Percentiles rank a stretch among this genome's conserved stretches.
These are phyloP conservation scores for Chrysophaeum taylorii DNA, from an alignment of 352 stramenopile genomes.

Conservation along the genomic window DNA sequence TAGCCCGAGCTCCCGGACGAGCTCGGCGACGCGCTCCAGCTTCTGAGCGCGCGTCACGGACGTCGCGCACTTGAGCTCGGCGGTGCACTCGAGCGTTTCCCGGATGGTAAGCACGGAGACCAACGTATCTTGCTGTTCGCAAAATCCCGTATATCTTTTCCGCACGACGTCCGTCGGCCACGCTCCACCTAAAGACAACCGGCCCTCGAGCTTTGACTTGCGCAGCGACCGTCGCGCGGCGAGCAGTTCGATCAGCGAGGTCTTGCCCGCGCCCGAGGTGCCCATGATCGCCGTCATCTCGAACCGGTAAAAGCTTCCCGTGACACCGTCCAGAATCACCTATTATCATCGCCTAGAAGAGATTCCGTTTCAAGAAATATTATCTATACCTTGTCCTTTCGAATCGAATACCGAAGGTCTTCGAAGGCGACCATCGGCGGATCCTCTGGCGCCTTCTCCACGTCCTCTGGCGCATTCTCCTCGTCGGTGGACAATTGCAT, in stretches of 20 bases:
- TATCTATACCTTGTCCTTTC: too few species aligned
- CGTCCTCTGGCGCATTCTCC: too few species aligned
- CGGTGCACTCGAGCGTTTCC: constrained; percentile 16
- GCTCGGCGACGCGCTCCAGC: constrained; percentile 34
- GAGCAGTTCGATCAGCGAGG: background rate
- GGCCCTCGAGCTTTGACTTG: background rate
- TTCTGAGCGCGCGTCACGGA: background rate
- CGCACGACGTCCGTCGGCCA: constrained; percentile 6
- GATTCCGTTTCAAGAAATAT: too few species aligned
- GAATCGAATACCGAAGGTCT: too few species aligned
- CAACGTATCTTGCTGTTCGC: constrained; percentile 15
- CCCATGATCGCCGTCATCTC: constrained; percentile 7
- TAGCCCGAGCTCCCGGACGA: constrained; percentile 47
- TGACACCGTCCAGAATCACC: background rate
- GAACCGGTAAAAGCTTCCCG: background rate
- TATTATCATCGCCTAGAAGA: too few species aligned
- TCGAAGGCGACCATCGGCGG: too few species aligned
- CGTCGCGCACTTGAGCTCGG: background rate
- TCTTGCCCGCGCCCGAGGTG: constrained; percentile 1
- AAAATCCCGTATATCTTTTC: constrained; percentile 5
- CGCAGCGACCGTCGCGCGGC: constrained; percentile 6
- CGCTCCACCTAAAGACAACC: constrained; percentile 17
- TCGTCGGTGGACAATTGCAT: too few species aligned
- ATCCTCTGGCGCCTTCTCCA: too few species aligned
- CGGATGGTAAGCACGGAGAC: background rate